phyloP scores from a whole-genome alignment of 805 yeast genomes.

The Wickerhamomyces chambardii region DNA sequence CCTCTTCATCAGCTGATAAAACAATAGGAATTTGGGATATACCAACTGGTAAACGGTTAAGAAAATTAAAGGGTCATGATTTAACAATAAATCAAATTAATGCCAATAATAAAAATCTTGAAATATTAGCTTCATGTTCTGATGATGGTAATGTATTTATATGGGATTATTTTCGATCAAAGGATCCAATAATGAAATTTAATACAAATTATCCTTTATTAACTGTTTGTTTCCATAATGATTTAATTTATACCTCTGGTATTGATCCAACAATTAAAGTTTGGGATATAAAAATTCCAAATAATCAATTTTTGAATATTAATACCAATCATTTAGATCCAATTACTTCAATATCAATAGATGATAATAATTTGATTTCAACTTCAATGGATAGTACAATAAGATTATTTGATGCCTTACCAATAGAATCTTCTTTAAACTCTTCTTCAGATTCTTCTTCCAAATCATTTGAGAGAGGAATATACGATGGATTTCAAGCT shows the following conservation, averaged over 20 bases:
- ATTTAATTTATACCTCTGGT: conserved; percentile 48
- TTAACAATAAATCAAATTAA: conserved; percentile 48
- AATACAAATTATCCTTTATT: conserved; percentile 50
- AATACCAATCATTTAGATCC: conserved; percentile 35
- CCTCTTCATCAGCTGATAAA: conserved; percentile 52
- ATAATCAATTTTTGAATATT: conserved; percentile 35
- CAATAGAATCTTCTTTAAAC: too few species aligned
- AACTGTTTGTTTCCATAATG: conserved; percentile 36
- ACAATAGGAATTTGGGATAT: conserved; percentile 58
- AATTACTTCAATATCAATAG: conserved; percentile 46
- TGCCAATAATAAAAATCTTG: conserved; percentile 18
- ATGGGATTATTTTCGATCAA: conserved; percentile 59
- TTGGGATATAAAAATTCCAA: conserved; percentile 43
- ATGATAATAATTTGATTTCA: conserved; percentile 36
- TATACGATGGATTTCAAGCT: conserved; percentile 50
- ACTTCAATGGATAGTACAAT: conserved; percentile 50
- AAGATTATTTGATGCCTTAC: conserved; percentile 45
- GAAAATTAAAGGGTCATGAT: conserved; percentile 45
- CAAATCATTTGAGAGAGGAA: too few species aligned
- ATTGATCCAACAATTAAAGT: conserved; percentile 56
- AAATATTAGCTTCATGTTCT: conserved; percentile 40
- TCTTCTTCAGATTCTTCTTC: too few species aligned
- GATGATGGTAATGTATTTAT: conserved; percentile 54
- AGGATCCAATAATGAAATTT: conserved; percentile 27
- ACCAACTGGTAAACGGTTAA: conserved; percentile 40